Base-by-base conservation (phyloP, 2,329 filamentous ascomycete species). In the Coniosporium tulheliwenetii region DNA sequence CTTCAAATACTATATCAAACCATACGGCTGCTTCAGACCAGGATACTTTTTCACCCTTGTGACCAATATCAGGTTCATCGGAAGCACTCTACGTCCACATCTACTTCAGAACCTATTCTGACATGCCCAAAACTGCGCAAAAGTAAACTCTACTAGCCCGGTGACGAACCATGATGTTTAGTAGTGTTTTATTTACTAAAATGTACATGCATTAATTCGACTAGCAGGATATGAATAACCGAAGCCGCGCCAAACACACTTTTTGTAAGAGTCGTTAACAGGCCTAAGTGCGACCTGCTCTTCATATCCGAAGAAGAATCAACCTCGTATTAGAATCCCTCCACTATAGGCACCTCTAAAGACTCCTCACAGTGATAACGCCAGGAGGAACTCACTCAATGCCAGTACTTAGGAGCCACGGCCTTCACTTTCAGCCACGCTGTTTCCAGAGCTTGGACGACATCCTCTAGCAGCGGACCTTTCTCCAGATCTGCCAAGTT, bases 401-500 rank as follows among this genome's bases (percentile, higher is more conserved):
- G 58, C 52, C 53, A 62, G 43, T 61, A 63, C 9, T 49, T 50
- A 2, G 48, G 49, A 5, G 47, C 48, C 13, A 52, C 45, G 1
- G 49, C 52, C 42, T 54, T 56, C n/a, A 54, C 52, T 10, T 45
- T 48, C 33, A 48, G 38, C 60, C 61, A 66, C 4, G 50, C 58
- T 33, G 54, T 45, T 34, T 65, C 56, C 32, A 67, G 46, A 3
- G 57, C 57, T 38, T 57, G 38, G 5, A 65, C 52, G 1, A 64
- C 51, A 32, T 63, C 59, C 5, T 61, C 54, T 8, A 61, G 60
- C 42, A 67, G 44, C 1, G 57, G 54, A 1, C 56, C 60, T 43
- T 63, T 59, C 41, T 64, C 60, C 19, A 64, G 40, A 43, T 56
- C 56, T 5, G 39, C 43, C 36, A 66, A 42, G 38, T 65, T 66